Evolutionary conservation across 2,329 filamentous ascomycete genomes (phyloP).

Genomic region (Aspergillus ibericus): DNA sequence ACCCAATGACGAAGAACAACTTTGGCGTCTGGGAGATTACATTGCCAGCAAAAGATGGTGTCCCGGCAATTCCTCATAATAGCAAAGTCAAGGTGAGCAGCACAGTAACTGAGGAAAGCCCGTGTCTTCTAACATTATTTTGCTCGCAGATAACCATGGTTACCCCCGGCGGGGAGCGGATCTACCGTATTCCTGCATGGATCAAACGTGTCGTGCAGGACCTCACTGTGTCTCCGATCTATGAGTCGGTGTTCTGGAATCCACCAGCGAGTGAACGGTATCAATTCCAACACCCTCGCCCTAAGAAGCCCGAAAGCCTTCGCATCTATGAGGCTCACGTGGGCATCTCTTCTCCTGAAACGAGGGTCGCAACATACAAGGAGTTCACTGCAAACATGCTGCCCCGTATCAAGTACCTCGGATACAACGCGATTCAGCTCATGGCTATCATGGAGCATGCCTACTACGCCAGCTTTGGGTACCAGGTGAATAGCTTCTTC

Average conservation of each 20-base stretch:
- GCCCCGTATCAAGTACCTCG: slow-evolving; percentile 82
- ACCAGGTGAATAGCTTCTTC: slow-evolving; percentile 99
- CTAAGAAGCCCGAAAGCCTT: slow-evolving; percentile 79
- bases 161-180: slow-evolving; percentile 72
- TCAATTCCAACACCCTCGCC: slow-evolving; percentile 77
- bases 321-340: slow-evolving; percentile 99
- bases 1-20: slow-evolving; percentile 81
- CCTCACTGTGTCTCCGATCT: slow-evolving; percentile 80
- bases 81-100: slow-evolving; percentile 85
- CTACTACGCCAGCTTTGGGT: slow-evolving; percentile 98
- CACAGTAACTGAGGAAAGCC: not conserved
- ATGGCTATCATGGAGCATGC: slow-evolving; percentile 99
- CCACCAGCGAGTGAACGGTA: slow-evolving; percentile 76
- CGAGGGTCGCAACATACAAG: slow-evolving; percentile 89
- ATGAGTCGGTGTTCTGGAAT: slow-evolving; percentile 97
- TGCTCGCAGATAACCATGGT: slow-evolving; percentile 72
- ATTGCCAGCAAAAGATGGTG: slow-evolving; percentile 70
- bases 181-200: slow-evolving; percentile 91
- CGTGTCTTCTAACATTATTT: not conserved
- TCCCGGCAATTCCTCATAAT: slow-evolving; percentile 82
- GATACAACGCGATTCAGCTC: slow-evolving; percentile 96
- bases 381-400: slow-evolving; percentile 94
- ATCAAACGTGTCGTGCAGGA: slow-evolving; percentile 98
- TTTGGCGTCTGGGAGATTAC: slow-evolving; percentile 86
- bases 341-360: slow-evolving; percentile 90